Percentiles rank a stretch among this genome's conserved stretches.
Evolutionary conservation across 1,139 yeast genomes (phyloP).

Genomic region (Saccharomyces pastorianus): DNA sequence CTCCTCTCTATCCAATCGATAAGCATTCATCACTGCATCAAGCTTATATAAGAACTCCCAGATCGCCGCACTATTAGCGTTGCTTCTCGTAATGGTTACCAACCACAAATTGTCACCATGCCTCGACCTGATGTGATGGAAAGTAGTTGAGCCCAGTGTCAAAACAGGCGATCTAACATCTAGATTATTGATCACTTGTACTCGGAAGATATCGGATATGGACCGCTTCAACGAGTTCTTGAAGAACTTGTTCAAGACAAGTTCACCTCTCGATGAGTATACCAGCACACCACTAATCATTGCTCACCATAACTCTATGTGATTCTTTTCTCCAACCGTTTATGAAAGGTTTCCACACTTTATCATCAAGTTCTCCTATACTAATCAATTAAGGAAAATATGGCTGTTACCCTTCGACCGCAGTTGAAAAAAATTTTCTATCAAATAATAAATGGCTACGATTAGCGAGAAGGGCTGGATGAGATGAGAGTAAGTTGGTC

Average conservation of each 20-base stretch:
- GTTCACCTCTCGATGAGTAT: constrained; percentile 75
- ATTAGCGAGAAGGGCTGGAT: neutral
- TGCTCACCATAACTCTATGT: constrained; percentile 17
- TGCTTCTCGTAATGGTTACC: constrained; percentile 81
- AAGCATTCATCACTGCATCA: constrained; percentile 19
- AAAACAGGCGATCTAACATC: constrained; percentile 70
- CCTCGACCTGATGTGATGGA: constrained; percentile 63
- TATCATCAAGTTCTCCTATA: neutral
- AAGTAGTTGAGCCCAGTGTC: constrained; percentile 88
- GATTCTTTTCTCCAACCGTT: neutral
- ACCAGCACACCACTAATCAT: constrained; percentile 80
- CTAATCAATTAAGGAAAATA: neutral
- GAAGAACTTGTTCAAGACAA: constrained; percentile 68
- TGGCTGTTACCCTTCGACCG: neutral
- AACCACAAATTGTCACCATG: constrained; percentile 51
- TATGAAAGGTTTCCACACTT: neutral
- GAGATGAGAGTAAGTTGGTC: neutral
- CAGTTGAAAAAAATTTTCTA: neutral
- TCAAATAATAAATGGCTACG: neutral
- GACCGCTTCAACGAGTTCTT: constrained; percentile 62
- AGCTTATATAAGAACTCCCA: constrained; percentile 71
- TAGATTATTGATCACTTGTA: constrained; percentile 69
- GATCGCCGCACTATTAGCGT: constrained; percentile 74
- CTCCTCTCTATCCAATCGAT: constrained; percentile 22
- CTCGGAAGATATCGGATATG: constrained; percentile 82